Percentiles rank a stretch among this genome's conserved stretches.
These are phyloP conservation scores for Sphaerostilbella broomeana DNA, from an alignment of 2,329 filamentous ascomycete genomes.

Conservation along the genomic window DNA sequence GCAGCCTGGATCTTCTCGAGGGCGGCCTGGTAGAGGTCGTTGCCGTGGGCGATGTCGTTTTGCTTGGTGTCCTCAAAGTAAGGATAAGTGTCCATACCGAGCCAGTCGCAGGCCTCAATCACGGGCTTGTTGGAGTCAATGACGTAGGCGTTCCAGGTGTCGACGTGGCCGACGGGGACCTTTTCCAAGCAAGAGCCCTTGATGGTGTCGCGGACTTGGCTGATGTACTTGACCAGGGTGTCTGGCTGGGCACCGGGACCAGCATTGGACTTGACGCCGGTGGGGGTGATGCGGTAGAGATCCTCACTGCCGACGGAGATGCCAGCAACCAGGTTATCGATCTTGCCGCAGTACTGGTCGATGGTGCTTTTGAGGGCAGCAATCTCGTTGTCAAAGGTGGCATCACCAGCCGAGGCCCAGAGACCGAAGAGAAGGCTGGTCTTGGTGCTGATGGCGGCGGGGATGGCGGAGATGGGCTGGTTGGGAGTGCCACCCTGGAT, in stretches of 20 bases:
- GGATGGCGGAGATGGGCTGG: slow-evolving; percentile 64
- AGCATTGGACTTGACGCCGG: slow-evolving; percentile 56
- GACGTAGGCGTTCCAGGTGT: slow-evolving; percentile 78
- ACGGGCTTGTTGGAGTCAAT: slow-evolving; percentile 67
- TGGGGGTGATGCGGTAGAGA: slow-evolving; percentile 71
- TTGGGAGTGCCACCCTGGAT: slow-evolving; percentile 61
- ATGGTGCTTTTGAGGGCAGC: slow-evolving; percentile 65
- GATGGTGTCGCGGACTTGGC: slow-evolving; percentile 58
- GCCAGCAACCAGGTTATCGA: slow-evolving; percentile 64
- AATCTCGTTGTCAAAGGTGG: slow-evolving; percentile 64
- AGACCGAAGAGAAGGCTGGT: slow-evolving; percentile 75
- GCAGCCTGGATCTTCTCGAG: slow-evolving; percentile 52
- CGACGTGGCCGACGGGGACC: slow-evolving; percentile 71
- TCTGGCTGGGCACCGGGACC: slow-evolving; percentile 57
- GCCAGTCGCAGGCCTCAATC: slow-evolving; percentile 64
- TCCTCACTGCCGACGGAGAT: slow-evolving; percentile 87
- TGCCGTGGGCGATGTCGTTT: slow-evolving; percentile 60
- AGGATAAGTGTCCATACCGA: slow-evolving; percentile 80
- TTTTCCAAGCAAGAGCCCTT: slow-evolving; percentile 52
- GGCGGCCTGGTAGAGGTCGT: slow-evolving; percentile 61
- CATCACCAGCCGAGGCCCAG: slow-evolving; percentile 67
- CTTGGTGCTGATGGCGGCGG: slow-evolving; percentile 73
- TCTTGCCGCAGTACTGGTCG: slow-evolving; percentile 56
- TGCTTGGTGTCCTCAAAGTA: slow-evolving; percentile 69
- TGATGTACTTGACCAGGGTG: slow-evolving; percentile 62